phyloP scores from a whole-genome alignment of 495 filamentous ascomycete species.

The Aspergillus egyptiacus region DNA sequence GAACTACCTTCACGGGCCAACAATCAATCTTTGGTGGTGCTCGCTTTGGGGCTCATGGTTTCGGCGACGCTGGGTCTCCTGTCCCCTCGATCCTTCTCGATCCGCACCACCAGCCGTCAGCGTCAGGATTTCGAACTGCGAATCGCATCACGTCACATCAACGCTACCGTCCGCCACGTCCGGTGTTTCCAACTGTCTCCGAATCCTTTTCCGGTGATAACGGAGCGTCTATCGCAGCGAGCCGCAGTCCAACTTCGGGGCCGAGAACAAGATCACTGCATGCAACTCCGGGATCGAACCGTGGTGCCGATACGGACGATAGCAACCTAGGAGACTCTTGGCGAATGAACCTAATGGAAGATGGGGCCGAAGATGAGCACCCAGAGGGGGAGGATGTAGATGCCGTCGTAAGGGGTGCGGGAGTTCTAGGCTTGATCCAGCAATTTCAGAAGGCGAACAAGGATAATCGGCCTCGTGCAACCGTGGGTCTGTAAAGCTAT shows the following conservation, averaged over 20 bases:
- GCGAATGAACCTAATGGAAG: conserved; percentile 50
- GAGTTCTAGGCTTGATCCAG: conserved; percentile 78
- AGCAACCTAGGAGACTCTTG: conserved; percentile 62
- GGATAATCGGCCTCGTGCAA: conserved; percentile 46
- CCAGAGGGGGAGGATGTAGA: conserved; percentile 47
- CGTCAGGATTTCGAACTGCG: conserved; percentile 43
- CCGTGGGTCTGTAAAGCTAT: conserved; percentile 31
- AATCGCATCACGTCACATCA: conserved; percentile 44
- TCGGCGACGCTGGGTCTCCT: conserved; percentile 33
- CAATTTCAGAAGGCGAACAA: conserved; percentile 85
- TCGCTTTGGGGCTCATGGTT: conserved; percentile 24
- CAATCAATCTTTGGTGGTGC: conserved; percentile 26
- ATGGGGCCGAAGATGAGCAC: conserved; percentile 39
- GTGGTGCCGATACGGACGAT: conserved; percentile 42
- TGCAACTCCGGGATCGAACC: conserved; percentile 34
- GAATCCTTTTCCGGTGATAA: conserved; percentile 43
- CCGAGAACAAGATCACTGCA: conserved; percentile 14
- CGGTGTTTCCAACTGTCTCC: conserved; percentile 25
- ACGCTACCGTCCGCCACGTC: conserved; percentile 42
- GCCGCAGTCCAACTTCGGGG: conserved; percentile 20
- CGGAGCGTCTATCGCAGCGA: conserved; percentile 26
- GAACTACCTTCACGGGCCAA: conserved; percentile 23
- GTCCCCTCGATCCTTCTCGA: conserved; percentile 70
- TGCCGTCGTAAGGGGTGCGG: conserved; percentile 43
- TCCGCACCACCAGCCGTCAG: conserved; percentile 76